These are phyloP conservation scores for Aspergillus carlsbadensis DNA, from an alignment of 495 filamentous ascomycete genomes.

Conservation along the genomic window DNA sequence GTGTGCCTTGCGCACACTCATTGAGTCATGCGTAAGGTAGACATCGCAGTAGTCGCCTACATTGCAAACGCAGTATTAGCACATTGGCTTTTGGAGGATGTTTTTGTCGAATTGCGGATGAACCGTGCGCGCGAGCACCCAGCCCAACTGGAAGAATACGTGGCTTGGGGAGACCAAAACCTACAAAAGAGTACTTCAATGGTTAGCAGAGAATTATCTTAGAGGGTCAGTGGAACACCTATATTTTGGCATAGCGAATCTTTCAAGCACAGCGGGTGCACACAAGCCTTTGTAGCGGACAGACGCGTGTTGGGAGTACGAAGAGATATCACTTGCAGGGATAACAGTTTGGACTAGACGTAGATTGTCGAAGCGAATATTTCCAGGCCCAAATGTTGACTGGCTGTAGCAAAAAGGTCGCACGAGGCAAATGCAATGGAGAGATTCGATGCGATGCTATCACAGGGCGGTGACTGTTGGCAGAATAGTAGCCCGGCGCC, in stretches of 20 bases:
- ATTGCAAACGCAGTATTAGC: constrained; percentile 17
- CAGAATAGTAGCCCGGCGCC: constrained; percentile 8
- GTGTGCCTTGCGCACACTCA: constrained; percentile 98
- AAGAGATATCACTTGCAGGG: neutral
- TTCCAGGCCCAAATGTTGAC: neutral
- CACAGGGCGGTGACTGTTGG: constrained; percentile 4
- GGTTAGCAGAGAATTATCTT: constrained; percentile 45
- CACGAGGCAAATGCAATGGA: neutral
- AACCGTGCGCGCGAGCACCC: neutral
- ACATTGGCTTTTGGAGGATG: constrained; percentile 4
- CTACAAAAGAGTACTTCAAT: constrained; percentile 67
- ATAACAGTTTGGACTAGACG: neutral
- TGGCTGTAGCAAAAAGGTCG: neutral
- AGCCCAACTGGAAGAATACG: neutral
- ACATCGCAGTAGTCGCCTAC: constrained; percentile 99
- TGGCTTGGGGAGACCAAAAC: constrained; percentile 19
- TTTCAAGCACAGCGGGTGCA: constrained; percentile 18
- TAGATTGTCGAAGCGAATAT: neutral
- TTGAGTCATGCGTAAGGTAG: constrained; percentile 99
- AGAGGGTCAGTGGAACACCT: constrained; percentile 41
- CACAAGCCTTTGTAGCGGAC: constrained; percentile 24
- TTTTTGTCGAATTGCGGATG: neutral
- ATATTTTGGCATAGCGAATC: constrained; percentile 76
- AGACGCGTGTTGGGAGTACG: constrained; percentile 16
- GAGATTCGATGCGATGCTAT: constrained; percentile 13